Evolutionary conservation across 495 filamentous ascomycete species (phyloP), one percentile per base, ranked within the genome.

Genomic region (Xylaria intraflava): DNA sequence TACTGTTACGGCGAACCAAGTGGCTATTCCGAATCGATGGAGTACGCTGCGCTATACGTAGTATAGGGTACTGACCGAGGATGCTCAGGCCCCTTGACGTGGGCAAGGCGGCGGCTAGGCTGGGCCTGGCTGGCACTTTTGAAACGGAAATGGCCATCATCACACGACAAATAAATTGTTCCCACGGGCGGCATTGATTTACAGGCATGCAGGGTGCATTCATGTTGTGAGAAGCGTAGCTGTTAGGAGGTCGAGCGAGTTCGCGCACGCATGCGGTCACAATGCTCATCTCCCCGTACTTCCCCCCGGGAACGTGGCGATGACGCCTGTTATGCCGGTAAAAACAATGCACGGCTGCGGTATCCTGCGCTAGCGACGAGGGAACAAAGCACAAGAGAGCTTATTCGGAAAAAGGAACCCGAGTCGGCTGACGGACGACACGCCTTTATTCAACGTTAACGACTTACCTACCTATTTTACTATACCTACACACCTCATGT

Each of bases 271-370:
- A 53, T 53, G 51, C 49, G 41, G 41, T 49, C 33, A 46, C 52
- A 43, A 49, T 55, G 35, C 20, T 45, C n/a, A 47, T 48, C 24
- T 36, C 33, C 36, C 43, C 51, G 51, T 54, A 54, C 51, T 31
- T 47, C 52, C 46, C 52, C 26, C 14, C n/a, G n/a, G 41, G 52
- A 55, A 55, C 52, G 52, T 55, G 52, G 52, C 39, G 26, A 55
- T 35, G 44, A 16, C n/a, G n/a, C 52, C 45, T 55, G 52, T 46
- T 55, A 55, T 55, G 52, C 52, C 45, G 52, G 52, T 29, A 55
- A 47, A 55, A 55, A 46, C 44, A 55, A 55, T 55, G 52, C 45
- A 49, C 51, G 43, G 51, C 52, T 41, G 44, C 52, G 36, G 52
- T 30, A 23, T 53, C 42, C 31, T 55, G 36, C 36, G 35, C 44